Evolutionary conservation across 495 filamentous ascomycete genomes (phyloP), one percentile per base, ranked within the genome.

Genomic region (Penicillium riverlandense): DNA sequence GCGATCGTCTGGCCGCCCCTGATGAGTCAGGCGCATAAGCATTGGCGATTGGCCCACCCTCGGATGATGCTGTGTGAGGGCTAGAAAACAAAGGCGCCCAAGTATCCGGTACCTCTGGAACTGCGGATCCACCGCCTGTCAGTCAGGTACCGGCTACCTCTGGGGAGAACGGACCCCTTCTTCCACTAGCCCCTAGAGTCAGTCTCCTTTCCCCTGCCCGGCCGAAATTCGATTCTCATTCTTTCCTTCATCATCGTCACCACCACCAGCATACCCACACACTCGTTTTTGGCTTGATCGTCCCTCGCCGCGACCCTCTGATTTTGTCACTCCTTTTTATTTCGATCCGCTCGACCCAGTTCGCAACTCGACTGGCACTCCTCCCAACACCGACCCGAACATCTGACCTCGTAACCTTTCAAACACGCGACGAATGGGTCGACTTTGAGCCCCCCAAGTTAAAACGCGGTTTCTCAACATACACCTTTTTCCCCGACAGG

Each of bases 401-500:
- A 28, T 38, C 22, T 22, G 22, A 6, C 12, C 28, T 22, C 22
- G 22, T 4, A 22, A 0, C 22, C 22, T 6, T 22, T 4, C 2
- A 22, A 22, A 22, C 2, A 22, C 22, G 22, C 22, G 22, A 22
- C 22, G 22, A 22, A 22, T 22, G 22, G 22, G 22, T 6, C 22
- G 22, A 22, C 22, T 22, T 22, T 22, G 22, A 22, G 4, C 22
- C 22, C 2, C 22, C 22, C 2, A 0, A 22, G 4, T 22, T 22
- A 2, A 22, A 22, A 22, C 53, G 43, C 43, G 42, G n/a, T 37
- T 31, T 12, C 35, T 45, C 40, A 29, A 11, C 36, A 43, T 43
- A 43, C 22, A 32, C 35, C 11, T 27, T 52, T 52, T 59, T 40
- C 27, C 39, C 22, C 22, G 6, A 55, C 68, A 63, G 70, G 63